These are phyloP conservation scores for Heritiera littoralis DNA, from an alignment of 345 rosid genomes.

Conservation along the genomic window DNA sequence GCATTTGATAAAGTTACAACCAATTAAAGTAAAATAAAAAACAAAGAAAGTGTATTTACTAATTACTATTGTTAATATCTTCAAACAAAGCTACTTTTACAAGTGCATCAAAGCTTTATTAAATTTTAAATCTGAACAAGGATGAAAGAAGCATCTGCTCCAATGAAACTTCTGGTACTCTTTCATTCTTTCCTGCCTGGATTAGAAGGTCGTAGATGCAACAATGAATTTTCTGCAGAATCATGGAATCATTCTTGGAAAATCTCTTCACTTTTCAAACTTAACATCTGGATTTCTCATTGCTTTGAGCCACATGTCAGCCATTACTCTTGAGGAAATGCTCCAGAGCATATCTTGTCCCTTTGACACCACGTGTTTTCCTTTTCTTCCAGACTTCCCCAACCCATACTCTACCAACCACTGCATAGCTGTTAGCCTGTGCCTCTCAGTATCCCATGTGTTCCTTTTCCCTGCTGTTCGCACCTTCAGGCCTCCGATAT, in stretches of 20 bases:
- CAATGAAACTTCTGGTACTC: background rate
- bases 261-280: conserved; percentile 36
- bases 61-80: background rate
- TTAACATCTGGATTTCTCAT: conserved; percentile 89
- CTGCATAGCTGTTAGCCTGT: conserved; percentile 79
- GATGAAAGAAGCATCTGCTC: background rate
- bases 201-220: background rate
- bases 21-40: background rate
- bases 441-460: conserved; percentile 65
- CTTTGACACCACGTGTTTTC: conserved; percentile 42
- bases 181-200: background rate
- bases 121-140: background rate
- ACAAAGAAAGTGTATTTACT: background rate
- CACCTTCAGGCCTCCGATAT: conserved; percentile 65
- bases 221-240: background rate
- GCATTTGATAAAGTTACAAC: conserved; percentile 4
- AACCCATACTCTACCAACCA: conserved; percentile 80
- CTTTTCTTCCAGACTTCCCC: conserved; percentile 61
- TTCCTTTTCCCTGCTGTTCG: conserved; percentile 46
- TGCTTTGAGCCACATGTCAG: conserved; percentile 93
- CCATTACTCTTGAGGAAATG: conserved; percentile 86
- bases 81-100: conserved; percentile 8
- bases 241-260: background rate
- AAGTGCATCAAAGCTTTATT: conserved; percentile 16
- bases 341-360: conserved; percentile 74